Percentiles rank a stretch among this genome's conserved stretches.
These are phyloP conservation scores for Oryza meyeriana DNA, from an alignment of 176 grass and related monocot genomes.

Conservation along the genomic window DNA sequence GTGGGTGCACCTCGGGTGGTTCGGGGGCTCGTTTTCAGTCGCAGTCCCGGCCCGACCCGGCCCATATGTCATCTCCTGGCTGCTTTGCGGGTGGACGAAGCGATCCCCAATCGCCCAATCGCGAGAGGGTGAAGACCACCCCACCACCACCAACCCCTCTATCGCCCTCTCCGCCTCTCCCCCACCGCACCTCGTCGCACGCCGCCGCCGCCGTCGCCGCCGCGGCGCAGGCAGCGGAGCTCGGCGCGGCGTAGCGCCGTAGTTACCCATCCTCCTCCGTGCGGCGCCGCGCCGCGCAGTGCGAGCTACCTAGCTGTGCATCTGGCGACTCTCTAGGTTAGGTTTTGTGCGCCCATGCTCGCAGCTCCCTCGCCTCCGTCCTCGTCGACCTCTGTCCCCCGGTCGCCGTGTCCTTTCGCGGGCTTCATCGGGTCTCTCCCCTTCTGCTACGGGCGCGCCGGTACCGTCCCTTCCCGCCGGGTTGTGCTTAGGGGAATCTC, in stretches of 20 bases:
- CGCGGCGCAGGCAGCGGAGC: background rate
- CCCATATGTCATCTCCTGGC: background rate
- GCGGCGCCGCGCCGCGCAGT: background rate
- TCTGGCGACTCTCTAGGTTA: conserved; percentile 24
- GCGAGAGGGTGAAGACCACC: conserved; percentile 6
- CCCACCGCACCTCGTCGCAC: conserved; percentile 15
- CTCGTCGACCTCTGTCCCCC: background rate
- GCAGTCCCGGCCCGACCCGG: background rate
- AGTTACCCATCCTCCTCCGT: too few relatives aligned
- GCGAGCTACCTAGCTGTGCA: conserved; percentile 14
- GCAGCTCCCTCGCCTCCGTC: background rate
- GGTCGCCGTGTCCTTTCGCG: background rate
- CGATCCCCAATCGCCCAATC: background rate
- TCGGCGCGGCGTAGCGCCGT: background rate
- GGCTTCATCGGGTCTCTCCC: background rate
- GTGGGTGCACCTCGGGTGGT: background rate
- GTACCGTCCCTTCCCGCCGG: background rate
- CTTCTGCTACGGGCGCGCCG: background rate
- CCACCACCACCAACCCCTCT: conserved; percentile 4
- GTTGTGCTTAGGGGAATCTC: background rate
- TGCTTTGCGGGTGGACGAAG: conserved; percentile 13
- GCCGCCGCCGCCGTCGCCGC: conserved; percentile 12
- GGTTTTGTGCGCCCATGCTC: conserved; percentile 10
- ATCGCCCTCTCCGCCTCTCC: background rate
- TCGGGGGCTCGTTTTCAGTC: background rate